These are phyloP conservation scores for Lactarius sanguifluus DNA, from an alignment of 768 basidiomycete species.

Conservation along the genomic window DNA sequence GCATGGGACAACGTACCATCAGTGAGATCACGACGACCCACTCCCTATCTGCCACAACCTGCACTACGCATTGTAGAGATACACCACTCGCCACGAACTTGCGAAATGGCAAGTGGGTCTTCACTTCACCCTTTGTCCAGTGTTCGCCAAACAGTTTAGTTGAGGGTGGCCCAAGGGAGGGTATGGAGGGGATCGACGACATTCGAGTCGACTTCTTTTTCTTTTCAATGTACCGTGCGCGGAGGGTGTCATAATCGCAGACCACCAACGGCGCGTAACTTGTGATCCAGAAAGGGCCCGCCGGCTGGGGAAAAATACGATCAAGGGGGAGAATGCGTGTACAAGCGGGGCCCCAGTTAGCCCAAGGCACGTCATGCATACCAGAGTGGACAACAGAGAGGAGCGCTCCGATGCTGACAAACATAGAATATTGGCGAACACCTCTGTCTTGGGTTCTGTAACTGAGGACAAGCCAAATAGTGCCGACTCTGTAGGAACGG, in stretches of 20 bases:
- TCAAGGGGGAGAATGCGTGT: conserved; percentile 1
- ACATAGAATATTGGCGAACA: background rate
- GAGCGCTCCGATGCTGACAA: conserved; percentile 8
- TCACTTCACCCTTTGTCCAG: conserved; percentile 8
- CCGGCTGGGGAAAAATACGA: background rate
- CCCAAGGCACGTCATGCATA: conserved; percentile 3
- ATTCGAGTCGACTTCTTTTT: background rate
- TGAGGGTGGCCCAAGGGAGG: background rate
- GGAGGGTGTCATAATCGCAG: conserved; percentile 17
- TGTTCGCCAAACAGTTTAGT: conserved; percentile 1
- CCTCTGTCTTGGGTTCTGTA: background rate
- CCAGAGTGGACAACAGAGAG: background rate
- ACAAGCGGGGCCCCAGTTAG: conserved; percentile 16
- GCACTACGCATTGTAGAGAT: background rate
- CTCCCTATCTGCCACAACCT: conserved; percentile 19
- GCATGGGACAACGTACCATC: conserved; percentile 2
- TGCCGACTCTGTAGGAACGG: conserved; percentile 15
- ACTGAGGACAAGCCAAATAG: background rate
- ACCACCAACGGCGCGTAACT: conserved; percentile 10
- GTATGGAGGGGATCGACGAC: background rate
- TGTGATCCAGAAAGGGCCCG: conserved; percentile 20
- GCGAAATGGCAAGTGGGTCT: conserved; percentile 18
- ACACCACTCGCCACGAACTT: conserved; percentile 7
- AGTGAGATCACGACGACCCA: conserved; percentile 17
- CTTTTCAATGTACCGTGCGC: background rate